A percentile compares a stretch with the other conserved stretches of the same genome.
These are phyloP conservation scores for Begonia masoniana DNA, from an alignment of 306 rosid genomes.

Conservation along the genomic window DNA sequence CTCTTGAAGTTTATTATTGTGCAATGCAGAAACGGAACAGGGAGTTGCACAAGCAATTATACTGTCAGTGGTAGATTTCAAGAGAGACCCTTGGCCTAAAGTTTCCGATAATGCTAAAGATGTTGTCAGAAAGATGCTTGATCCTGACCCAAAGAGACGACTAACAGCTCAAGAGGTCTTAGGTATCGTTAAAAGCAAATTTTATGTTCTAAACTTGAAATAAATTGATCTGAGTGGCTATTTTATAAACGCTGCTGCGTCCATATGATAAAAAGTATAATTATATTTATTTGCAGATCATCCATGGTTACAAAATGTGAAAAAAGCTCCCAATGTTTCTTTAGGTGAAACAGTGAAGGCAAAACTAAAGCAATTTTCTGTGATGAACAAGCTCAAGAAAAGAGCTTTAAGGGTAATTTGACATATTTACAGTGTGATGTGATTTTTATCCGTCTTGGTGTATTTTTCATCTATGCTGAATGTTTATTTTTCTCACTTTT, in stretches of 20 bases:
- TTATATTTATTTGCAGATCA: conserved; percentile 45
- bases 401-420: conserved; percentile 78
- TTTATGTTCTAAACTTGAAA: not conserved
- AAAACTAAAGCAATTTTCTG: conserved; percentile 87
- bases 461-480: not conserved
- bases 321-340: conserved; percentile 89
- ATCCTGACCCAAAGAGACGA: conserved; percentile 74
- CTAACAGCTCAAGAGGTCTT: conserved; percentile 84
- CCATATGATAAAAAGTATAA: not conserved
- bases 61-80: conserved; percentile 74
- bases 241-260: not conserved
- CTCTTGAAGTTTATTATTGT: conserved; percentile 5
- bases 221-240: not conserved
- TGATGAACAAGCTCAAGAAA: conserved; percentile 99
- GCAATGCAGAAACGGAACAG: conserved; percentile 87
- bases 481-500: not conserved
- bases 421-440: conserved; percentile 6
- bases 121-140: conserved; percentile 90
- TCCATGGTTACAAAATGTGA: conserved; percentile 83
- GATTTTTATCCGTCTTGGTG: not conserved
- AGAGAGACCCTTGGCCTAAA: conserved; percentile 94
- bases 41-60: conserved; percentile 98
- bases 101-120: conserved; percentile 97
- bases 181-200: conserved; percentile 34
- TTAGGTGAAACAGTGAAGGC: conserved; percentile 91